Evolutionary conservation across 345 rosid species (phyloP).

Genomic region (Crucihimalaya himalaica): DNA sequence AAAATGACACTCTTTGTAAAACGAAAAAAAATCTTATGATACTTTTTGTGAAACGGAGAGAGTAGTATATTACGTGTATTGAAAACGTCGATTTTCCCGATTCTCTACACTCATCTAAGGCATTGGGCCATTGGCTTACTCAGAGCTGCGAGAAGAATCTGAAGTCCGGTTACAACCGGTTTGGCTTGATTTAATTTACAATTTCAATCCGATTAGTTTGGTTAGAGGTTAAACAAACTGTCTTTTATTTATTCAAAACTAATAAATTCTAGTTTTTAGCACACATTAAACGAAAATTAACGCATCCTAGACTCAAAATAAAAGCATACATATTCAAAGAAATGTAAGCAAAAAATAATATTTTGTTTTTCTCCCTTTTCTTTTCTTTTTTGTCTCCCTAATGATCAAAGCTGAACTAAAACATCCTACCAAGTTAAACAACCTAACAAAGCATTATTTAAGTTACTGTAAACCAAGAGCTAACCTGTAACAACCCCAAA

Average conservation of each 20-base stretch:
- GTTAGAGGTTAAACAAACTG: constrained; percentile 11
- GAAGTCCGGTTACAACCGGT: not conserved
- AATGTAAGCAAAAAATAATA: constrained; percentile 22
- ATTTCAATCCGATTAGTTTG: not conserved
- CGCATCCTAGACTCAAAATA: constrained; percentile 30
- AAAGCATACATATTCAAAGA: constrained; percentile 19
- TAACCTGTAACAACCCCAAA: constrained; percentile 32
- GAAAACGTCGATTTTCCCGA: too few relatives aligned
- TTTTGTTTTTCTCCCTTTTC: not conserved
- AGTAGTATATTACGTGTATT: too few relatives aligned
- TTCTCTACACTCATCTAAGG: not conserved
- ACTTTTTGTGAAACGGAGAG: too few relatives aligned
- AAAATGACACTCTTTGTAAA: too few relatives aligned
- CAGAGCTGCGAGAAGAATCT: not conserved
- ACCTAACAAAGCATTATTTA: constrained; percentile 33
- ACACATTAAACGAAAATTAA: constrained; percentile 23
- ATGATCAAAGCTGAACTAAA: constrained; percentile 39
- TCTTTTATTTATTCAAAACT: constrained; percentile 8
- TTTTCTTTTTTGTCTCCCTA: constrained; percentile 5
- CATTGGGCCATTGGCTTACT: not conserved
- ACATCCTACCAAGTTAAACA: constrained; percentile 36
- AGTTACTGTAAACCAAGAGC: constrained; percentile 37
- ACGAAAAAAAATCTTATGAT: too few relatives aligned
- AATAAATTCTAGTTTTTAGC: not conserved
- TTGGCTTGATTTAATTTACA: not conserved